These are phyloP conservation scores for Emergomyces africanus DNA, from an alignment of 2,329 filamentous ascomycete genomes.

Conservation along the genomic window DNA sequence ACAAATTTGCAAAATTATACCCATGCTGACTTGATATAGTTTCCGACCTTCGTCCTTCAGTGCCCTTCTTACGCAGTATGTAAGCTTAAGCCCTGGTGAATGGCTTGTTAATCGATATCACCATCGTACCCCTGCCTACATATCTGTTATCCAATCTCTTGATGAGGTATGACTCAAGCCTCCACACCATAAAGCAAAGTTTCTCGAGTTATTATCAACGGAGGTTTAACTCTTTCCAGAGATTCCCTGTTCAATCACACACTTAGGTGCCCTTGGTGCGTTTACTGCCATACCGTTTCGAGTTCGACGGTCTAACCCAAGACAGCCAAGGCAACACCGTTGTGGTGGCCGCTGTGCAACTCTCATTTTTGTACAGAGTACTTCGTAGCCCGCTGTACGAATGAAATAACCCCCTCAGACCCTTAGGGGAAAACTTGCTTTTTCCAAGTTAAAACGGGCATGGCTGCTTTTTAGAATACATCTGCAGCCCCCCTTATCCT, in stretches of 20 bases:
- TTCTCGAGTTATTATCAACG: neutral
- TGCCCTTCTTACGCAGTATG: neutral
- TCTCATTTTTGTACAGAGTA: no score
- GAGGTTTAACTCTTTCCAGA: neutral
- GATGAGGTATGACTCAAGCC: neutral
- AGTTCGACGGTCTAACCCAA: neutral
- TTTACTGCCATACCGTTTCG: neutral
- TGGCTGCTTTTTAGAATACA: neutral
- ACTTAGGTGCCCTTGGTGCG: neutral
- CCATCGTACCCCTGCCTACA: neutral
- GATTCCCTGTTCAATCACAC: neutral
- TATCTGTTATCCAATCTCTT: neutral
- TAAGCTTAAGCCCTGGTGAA: neutral
- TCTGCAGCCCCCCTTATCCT: neutral
- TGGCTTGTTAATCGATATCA: neutral
- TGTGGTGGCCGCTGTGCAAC: neutral
- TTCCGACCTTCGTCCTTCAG: neutral
- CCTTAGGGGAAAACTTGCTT: neutral
- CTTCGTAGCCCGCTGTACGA: neutral
- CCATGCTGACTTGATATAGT: neutral
- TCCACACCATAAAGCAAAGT: neutral
- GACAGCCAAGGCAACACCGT: neutral
- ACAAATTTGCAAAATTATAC: neutral
- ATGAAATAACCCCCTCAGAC: neutral
- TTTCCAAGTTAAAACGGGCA: neutral